These are phyloP conservation scores for Agaricales sp. DNA, from an alignment of 1,284 basidiomycete species.

Conservation along the genomic window DNA sequence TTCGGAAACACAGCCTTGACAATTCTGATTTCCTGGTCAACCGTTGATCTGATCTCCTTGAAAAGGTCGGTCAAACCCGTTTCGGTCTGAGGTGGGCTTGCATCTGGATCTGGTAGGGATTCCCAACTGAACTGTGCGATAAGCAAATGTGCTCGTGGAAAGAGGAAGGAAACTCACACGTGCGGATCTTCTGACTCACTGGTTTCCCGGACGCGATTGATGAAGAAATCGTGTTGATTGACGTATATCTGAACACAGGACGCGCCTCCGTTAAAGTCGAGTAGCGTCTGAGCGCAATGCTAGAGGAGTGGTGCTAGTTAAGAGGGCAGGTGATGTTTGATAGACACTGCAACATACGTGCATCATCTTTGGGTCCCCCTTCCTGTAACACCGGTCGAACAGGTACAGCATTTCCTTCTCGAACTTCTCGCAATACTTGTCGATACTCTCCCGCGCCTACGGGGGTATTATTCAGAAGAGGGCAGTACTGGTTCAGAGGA, in stretches of 20 bases:
- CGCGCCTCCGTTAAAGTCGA: constrained; percentile 96
- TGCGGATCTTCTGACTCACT: constrained; percentile 44
- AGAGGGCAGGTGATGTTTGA: constrained; percentile 1
- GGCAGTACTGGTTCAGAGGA: not conserved
- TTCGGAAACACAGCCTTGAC: constrained; percentile 98
- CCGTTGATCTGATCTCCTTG: constrained; percentile 82
- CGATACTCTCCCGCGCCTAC: constrained; percentile 80
- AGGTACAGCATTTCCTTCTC: constrained; percentile 97
- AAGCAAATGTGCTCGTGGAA: constrained; percentile 1
- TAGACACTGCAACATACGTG: constrained; percentile 49
- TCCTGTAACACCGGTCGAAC: constrained; percentile 92
- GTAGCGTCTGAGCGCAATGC: constrained; percentile 95
- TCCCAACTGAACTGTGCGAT: constrained; percentile 57
- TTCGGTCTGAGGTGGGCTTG: constrained; percentile 72
- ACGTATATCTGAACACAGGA: constrained; percentile 99
- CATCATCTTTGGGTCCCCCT: constrained; percentile 99
- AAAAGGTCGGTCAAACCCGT: constrained; percentile 76
- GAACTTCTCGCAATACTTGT: constrained; percentile 96
- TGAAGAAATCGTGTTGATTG: constrained; percentile 99
- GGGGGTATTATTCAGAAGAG: constrained; percentile 4
- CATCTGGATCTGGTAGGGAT: constrained; percentile 70
- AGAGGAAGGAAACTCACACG: constrained; percentile 38
- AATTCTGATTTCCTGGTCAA: constrained; percentile 94
- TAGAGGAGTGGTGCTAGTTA: constrained; percentile 21
- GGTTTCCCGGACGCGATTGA: constrained; percentile 71